Percentiles rank a stretch among this genome's conserved stretches.
Conservation (phyloP, 495 filamentous ascomycete species). For the Thermothielavioides terrestris region DNA sequence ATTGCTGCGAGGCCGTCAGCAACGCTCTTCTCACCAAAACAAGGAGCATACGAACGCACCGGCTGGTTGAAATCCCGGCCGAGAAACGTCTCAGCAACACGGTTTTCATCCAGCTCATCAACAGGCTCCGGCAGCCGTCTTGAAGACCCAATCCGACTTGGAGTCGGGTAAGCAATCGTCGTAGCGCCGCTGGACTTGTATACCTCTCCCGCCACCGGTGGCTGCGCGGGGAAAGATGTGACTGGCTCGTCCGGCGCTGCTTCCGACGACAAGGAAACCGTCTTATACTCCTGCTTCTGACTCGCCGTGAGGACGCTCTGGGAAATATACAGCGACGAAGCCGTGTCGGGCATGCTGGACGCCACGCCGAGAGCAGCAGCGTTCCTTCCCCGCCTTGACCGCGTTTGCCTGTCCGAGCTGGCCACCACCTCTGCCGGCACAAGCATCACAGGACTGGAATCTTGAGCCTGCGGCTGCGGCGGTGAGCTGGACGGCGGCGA, state of each 20-base stretch:
- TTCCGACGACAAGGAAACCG: constrained; percentile 15
- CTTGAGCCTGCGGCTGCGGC: neutral
- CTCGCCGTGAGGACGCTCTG: constrained; percentile 24
- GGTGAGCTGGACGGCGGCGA: neutral
- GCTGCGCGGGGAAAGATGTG: neutral
- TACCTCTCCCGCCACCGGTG: neutral
- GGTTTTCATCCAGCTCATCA: neutral
- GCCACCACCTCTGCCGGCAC: constrained; percentile 1
- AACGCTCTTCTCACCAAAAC: neutral
- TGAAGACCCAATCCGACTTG: constrained; percentile 14
- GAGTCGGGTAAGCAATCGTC: constrained; percentile 22
- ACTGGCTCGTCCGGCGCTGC: constrained; percentile 2
- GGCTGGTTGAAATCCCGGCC: neutral
- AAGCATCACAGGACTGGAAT: constrained; percentile 7
- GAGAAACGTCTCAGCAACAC: neutral
- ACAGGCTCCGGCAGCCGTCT: neutral
- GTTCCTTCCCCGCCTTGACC: neutral
- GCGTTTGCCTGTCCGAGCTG: neutral
- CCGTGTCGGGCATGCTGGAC: constrained; percentile 13
- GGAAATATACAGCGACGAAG: constrained; percentile 15
- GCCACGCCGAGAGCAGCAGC: neutral
- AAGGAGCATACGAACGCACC: neutral
- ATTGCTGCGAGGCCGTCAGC: neutral
- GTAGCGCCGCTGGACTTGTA: constrained; percentile 21
- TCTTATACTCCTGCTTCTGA: constrained; percentile 21